Base-by-base conservation (phyloP, 768 basidiomycete species). In the Lactifluus pinguis region DNA sequence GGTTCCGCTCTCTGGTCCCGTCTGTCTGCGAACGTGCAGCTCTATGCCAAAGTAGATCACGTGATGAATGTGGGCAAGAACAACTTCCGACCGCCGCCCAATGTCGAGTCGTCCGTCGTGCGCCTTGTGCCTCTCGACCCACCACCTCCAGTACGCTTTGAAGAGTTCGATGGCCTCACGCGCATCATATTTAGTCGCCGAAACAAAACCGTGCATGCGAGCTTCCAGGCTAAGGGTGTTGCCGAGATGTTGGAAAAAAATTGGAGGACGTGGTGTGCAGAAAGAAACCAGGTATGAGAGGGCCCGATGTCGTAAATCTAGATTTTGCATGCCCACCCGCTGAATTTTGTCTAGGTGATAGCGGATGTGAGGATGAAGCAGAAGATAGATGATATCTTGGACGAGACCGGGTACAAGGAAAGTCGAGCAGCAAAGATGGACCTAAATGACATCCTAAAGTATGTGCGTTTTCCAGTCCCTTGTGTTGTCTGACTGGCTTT, bases 31-130 rank as follows among this genome's bases (percentile, higher is more conserved):
- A 98, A 99, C 72, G 97, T 98, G 11, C 97, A 98, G 74, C 84
- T 99, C 4, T 99, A 97, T 71, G 86, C 97, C 13, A 92, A 94
- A 69, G 94, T 98, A 29, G 93, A 98, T 73, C 85, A 97, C 66
- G 81, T 98, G 61, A 93, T 98, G 84, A 89, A 95, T 68, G 95
- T 99, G 48, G 87, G 86, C n/a, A 87, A 90, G 69, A 95, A 95
- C 71, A 95, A 95, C 74, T 99, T 99, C 77, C 80, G 95, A 29
- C 97, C 97, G 0, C 87, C 97, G 19, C 97, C 97, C 0, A 82
- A 89, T 72, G 97, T 99, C 44, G 97, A 98, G 73, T 89, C 86
- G 30, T 87, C 84, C 21, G 97, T 99, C 63, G 85, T 99, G 41
- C 84, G 97, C 55, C 78, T 99, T 60, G 89, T 85, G 6, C 97